Conservation (phyloP, 2,329 filamentous ascomycete species). For the Neurospora crassa region DNA sequence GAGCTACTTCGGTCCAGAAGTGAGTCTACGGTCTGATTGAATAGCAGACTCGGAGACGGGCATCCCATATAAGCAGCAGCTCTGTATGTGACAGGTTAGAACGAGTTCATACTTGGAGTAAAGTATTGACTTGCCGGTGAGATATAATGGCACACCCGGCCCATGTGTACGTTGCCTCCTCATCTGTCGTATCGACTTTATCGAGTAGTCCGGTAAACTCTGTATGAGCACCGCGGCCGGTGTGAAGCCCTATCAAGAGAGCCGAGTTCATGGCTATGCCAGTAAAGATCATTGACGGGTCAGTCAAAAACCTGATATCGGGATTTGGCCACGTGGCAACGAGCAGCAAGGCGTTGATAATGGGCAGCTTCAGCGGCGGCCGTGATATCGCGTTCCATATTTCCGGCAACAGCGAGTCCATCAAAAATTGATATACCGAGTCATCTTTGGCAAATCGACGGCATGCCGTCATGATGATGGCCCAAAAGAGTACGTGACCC, state of each 20-base stretch:
- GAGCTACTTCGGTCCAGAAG: slow-evolving; percentile 31
- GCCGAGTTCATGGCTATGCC: slow-evolving; percentile 37
- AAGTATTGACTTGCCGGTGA: slow-evolving; percentile 30
- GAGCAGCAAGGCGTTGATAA: slow-evolving; percentile 42
- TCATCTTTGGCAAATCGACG: slow-evolving; percentile 38
- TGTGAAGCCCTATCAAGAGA: slow-evolving; percentile 41
- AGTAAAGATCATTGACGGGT: slow-evolving; percentile 39
- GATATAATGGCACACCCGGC: slow-evolving; percentile 42
- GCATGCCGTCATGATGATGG: slow-evolving; percentile 40
- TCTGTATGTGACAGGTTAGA: slow-evolving; percentile 1
- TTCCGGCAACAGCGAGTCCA: slow-evolving; percentile 37
- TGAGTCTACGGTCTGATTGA: slow-evolving; percentile 39
- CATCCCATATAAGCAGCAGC: slow-evolving; percentile 33
- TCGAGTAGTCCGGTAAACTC: slow-evolving; percentile 36
- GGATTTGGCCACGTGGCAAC: slow-evolving; percentile 43
- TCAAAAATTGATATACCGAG: slow-evolving; percentile 32
- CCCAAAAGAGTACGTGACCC: slow-evolving; percentile 43
- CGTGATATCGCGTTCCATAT: slow-evolving; percentile 34
- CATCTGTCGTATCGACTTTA: slow-evolving; percentile 35
- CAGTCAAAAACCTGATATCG: slow-evolving; percentile 39
- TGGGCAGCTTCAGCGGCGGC: slow-evolving; percentile 34
- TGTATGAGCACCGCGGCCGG: slow-evolving; percentile 39
- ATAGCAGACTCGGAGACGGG: slow-evolving; percentile 34
- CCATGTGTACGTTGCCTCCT: slow-evolving; percentile 45
- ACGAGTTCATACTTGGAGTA: background rate